These are phyloP conservation scores for Bryopsis sp. DNA, from an alignment of 139 green algal species.

Conservation along the genomic window DNA sequence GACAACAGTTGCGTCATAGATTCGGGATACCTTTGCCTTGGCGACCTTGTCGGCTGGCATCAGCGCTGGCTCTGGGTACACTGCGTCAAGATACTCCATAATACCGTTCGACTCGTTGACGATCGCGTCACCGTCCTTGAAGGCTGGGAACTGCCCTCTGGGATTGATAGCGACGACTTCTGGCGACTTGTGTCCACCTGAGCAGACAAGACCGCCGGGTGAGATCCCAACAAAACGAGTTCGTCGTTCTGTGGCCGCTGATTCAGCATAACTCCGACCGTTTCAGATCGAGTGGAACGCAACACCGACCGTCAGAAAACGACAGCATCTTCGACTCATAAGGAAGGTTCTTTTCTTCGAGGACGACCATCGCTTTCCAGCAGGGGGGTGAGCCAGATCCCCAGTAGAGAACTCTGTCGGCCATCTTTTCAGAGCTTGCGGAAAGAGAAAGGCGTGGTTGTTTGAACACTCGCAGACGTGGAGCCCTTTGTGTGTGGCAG, in stretches of 20 bases:
- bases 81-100: conserved; percentile 28
- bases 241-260: too few relatives aligned
- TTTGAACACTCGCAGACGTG: too few relatives aligned
- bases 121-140: conserved; percentile 29
- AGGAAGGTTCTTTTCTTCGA: conserved; percentile 25
- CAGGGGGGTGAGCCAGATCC: conserved; percentile 20
- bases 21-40: conserved; percentile 5
- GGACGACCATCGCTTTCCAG: conserved; percentile 24
- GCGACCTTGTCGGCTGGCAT: conserved; percentile 9
- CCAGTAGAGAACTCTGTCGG: conserved; percentile 23
- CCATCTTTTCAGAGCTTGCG: conserved; percentile 17
- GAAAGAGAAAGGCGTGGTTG: too few relatives aligned
- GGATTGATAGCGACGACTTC: conserved; percentile 33
- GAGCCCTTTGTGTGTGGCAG: too few relatives aligned
- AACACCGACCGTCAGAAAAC: conserved; percentile 28
- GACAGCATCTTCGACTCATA: conserved; percentile 23
- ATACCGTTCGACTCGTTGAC: conserved; percentile 30
- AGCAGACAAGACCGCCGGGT: neutral
- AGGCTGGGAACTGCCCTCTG: conserved; percentile 30
- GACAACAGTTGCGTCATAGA: neutral
- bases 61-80: conserved; percentile 24
- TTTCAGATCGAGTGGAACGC: too few relatives aligned
- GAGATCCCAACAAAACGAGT: neutral
- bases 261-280: too few relatives aligned
- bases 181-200: conserved; percentile 28